Evolutionary conservation across 2,329 filamentous ascomycete species (phyloP).

Genomic region (Pyrenophora graminea): DNA sequence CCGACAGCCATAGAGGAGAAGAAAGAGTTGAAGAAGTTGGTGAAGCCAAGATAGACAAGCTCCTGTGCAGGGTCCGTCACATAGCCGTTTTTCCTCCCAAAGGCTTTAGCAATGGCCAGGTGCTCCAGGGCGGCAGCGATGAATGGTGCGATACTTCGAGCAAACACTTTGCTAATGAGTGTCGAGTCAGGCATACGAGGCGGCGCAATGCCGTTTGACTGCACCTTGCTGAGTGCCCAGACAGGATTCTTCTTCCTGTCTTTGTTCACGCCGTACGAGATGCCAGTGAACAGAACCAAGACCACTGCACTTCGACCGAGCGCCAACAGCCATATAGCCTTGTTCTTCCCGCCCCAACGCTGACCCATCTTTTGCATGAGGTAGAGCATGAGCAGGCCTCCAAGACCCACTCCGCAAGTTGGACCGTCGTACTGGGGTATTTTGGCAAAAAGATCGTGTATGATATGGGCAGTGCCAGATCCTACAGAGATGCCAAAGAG

Average conservation of each 20-base stretch:
- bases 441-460: conserved; percentile 62
- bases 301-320: conserved; percentile 65
- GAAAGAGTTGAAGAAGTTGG: conserved; percentile 67
- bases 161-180: conserved; percentile 59
- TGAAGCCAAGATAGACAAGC: conserved; percentile 64
- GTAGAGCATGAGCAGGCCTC: conserved; percentile 60
- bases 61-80: conserved; percentile 68
- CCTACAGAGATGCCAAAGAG: conserved; percentile 61
- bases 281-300: conserved; percentile 64
- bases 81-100: conserved; percentile 66
- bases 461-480: conserved; percentile 60
- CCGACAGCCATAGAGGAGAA: conserved; percentile 68
- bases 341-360: conserved; percentile 63
- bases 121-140: conserved; percentile 66
- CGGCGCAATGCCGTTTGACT: conserved; percentile 58
- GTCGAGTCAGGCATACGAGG: conserved; percentile 54
- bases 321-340: conserved; percentile 61
- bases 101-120: conserved; percentile 66
- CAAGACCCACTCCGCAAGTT: conserved; percentile 64
- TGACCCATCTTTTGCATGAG: conserved; percentile 63
- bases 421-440: conserved; percentile 62
- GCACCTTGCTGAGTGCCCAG: conserved; percentile 63
- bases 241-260: conserved; percentile 51
- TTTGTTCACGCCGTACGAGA: conserved; percentile 67
- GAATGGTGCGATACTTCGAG: conserved; percentile 63